Evolutionary conservation across 2,329 filamentous ascomycete species (phyloP).

Genomic region (Periglandula ipomoeae): DNA sequence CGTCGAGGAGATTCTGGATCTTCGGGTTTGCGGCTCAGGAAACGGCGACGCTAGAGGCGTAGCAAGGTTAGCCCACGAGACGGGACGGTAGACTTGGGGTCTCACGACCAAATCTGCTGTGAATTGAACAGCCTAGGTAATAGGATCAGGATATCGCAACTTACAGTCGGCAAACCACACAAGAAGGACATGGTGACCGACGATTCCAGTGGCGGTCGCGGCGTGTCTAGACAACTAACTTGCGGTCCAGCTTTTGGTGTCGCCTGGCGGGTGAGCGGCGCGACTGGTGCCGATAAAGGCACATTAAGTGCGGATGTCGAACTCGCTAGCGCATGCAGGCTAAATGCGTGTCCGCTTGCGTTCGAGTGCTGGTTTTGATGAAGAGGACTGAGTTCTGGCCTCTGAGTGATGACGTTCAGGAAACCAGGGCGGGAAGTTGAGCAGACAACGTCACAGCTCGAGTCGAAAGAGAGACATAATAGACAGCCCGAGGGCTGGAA

Average conservation of each 20-base stretch:
- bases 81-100: neutral
- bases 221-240: neutral
- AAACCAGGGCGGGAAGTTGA: neutral
- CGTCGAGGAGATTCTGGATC: slow-evolving; percentile 19
- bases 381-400: neutral
- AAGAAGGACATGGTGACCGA: slow-evolving; percentile 12
- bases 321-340: neutral
- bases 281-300: neutral
- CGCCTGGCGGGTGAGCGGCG: neutral
- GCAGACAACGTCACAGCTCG: neutral
- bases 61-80: slow-evolving; percentile 4
- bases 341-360: neutral
- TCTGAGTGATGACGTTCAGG: neutral
- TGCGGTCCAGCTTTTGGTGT: neutral
- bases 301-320: neutral
- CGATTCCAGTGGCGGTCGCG: neutral
- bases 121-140: neutral
- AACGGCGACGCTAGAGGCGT: slow-evolving; percentile 11
- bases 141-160: slow-evolving; percentile 2
- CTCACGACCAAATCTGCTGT: too few species aligned
- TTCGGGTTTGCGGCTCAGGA: slow-evolving; percentile 7
- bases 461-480: neutral
- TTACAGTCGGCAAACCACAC: slow-evolving; percentile 17
- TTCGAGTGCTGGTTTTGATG: neutral
- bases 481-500: neutral